Conservation (phyloP, 768 basidiomycete genomes). For the Cytidiella melzeri region DNA sequence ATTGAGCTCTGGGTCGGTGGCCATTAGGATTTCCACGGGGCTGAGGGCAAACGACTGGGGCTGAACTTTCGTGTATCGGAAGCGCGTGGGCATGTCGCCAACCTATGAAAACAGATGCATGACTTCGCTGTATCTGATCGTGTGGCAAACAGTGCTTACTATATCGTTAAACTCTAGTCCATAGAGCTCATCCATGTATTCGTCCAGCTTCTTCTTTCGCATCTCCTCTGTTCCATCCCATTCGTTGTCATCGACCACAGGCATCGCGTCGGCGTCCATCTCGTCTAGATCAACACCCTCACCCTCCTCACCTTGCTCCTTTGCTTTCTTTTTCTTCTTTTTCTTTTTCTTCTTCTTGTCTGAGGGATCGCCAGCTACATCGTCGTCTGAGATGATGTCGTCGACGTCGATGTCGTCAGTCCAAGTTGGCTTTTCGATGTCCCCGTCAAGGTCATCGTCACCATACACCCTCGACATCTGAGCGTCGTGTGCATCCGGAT, state of each 20-base stretch:
- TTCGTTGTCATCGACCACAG: constrained; percentile 51
- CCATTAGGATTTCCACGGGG: constrained; percentile 83
- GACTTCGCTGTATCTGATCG: not conserved
- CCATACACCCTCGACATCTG: constrained; percentile 77
- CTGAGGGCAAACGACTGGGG: constrained; percentile 62
- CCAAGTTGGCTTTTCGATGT: constrained; percentile 78
- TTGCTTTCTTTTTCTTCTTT: constrained; percentile 40
- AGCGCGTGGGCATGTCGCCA: constrained; percentile 84
- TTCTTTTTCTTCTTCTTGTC: constrained; percentile 52
- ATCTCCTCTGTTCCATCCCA: constrained; percentile 91
- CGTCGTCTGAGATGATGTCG: constrained; percentile 44
- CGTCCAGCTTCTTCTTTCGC: constrained; percentile 73
- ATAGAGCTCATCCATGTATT: constrained; percentile 90
- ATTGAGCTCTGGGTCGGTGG: constrained; percentile 91
- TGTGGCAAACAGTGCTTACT: constrained; percentile 39
- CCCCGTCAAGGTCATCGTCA: constrained; percentile 25
- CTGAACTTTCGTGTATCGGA: constrained; percentile 78
- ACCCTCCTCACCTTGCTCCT: constrained; percentile 36
- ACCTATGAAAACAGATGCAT: constrained; percentile 42
- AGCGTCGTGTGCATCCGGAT: constrained; percentile 74
- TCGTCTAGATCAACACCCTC: constrained; percentile 43
- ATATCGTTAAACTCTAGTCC: constrained; percentile 93
- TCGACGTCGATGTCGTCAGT: constrained; percentile 82
- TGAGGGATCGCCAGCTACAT: constrained; percentile 26
- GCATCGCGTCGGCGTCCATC: constrained; percentile 56